phyloP scores from a whole-genome alignment of 345 rosid species.

The Rhizophora mangle region DNA sequence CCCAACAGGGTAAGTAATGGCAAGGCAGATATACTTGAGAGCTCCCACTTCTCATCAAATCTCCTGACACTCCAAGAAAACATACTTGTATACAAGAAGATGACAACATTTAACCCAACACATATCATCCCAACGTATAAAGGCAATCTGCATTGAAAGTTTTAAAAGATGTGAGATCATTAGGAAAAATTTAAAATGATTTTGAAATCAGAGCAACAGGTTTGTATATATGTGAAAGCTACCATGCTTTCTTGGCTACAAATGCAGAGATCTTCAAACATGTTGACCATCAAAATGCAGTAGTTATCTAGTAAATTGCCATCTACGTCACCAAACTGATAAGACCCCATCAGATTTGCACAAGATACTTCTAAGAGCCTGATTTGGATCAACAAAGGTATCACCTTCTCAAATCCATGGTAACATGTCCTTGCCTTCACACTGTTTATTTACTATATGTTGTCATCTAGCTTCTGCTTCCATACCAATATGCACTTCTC shows the following conservation, averaged over 20 bases:
- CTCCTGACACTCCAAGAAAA: constrained; percentile 76
- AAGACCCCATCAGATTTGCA: constrained; percentile 1
- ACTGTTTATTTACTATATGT: no score
- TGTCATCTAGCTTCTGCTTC: no score
- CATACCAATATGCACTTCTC: no score
- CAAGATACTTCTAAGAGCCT: neutral
- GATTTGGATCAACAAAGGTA: neutral
- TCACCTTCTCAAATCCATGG: no score
- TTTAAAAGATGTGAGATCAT: constrained; percentile 9
- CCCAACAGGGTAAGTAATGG: constrained; percentile 86
- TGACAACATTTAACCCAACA: constrained; percentile 53
- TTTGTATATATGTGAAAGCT: neutral
- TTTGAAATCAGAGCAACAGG: neutral
- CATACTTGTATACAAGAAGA: constrained; percentile 76
- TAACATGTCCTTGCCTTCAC: no score
- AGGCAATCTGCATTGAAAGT: constrained; percentile 60
- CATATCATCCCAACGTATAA: constrained; percentile 73
- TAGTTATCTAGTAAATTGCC: neutral
- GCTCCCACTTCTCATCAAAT: constrained; percentile 91
- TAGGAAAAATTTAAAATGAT: neutral
- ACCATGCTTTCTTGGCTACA: neutral
- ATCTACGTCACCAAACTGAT: neutral
- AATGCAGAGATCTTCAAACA: neutral
- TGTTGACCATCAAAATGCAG: neutral
- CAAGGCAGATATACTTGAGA: constrained; percentile 64